Evolutionary conservation across 2,329 filamentous ascomycete species (phyloP).

Genomic region (Sarocladiaceae sp.): DNA sequence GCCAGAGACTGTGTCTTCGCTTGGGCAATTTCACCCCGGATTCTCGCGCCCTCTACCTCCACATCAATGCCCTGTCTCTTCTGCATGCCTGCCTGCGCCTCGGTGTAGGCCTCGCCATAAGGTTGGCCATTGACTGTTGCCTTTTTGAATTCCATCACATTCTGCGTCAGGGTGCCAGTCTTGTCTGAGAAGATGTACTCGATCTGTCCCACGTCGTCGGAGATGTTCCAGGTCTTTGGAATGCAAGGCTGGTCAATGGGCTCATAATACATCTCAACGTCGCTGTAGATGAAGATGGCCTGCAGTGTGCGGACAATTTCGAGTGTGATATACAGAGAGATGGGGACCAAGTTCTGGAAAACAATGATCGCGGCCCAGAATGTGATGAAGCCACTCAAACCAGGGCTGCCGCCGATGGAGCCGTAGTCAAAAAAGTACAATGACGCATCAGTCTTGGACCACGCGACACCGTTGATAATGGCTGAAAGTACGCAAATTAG

Average conservation of each 20-base stretch:
- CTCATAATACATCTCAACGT: slow-evolving; percentile 95
- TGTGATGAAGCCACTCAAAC: slow-evolving; percentile 85
- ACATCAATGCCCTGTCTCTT: slow-evolving; percentile 83
- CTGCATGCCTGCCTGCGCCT: slow-evolving; percentile 94
- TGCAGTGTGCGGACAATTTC: slow-evolving; percentile 92
- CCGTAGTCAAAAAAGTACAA: slow-evolving; percentile 79
- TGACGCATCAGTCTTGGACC: slow-evolving; percentile 69
- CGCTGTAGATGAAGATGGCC: slow-evolving; percentile 95
- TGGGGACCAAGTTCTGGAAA: slow-evolving; percentile 98
- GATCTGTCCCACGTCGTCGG: slow-evolving; percentile 94
- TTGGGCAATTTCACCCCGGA: slow-evolving; percentile 69
- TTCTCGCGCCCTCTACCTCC: slow-evolving; percentile 68
- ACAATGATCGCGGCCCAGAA: slow-evolving; percentile 94
- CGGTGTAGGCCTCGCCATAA: slow-evolving; percentile 96
- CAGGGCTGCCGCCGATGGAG: slow-evolving; percentile 67
- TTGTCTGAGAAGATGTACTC: slow-evolving; percentile 99
- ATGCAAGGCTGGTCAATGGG: slow-evolving; percentile 90
- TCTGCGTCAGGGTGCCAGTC: slow-evolving; percentile 92
- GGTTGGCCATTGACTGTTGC: slow-evolving; percentile 92
- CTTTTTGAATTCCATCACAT: slow-evolving; percentile 99
- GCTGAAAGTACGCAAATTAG: slow-evolving; percentile 82
- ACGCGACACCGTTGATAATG: slow-evolving; percentile 78
- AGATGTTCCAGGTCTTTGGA: slow-evolving; percentile 98
- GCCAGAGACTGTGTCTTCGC: slow-evolving; percentile 69
- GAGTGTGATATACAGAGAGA: slow-evolving; percentile 93